These are phyloP conservation scores for Leavenworthia alabamica DNA, from an alignment of 345 rosid species.

Conservation along the genomic window DNA sequence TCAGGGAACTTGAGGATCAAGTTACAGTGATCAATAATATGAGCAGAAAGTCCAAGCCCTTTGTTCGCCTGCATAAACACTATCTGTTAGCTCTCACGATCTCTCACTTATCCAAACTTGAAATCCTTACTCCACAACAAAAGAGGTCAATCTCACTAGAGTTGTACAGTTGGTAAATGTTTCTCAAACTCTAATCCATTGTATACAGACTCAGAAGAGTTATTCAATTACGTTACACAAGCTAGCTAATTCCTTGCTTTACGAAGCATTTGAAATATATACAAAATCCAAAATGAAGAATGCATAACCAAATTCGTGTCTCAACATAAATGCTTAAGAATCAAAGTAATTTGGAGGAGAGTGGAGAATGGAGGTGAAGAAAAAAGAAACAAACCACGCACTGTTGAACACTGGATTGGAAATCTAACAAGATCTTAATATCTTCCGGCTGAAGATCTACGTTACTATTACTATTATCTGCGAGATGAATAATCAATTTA, in stretches of 20 bases:
- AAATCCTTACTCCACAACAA: not conserved
- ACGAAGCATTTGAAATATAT: not conserved
- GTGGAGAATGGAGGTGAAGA: not conserved
- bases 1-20: constrained; percentile 77
- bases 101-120: not conserved
- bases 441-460: constrained; percentile 38
- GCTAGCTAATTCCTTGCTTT: not conserved
- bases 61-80: constrained; percentile 53
- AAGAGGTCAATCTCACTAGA: not conserved
- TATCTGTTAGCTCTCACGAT: constrained; percentile 2
- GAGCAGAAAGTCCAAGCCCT: constrained; percentile 84
- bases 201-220: not conserved
- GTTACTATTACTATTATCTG: constrained; percentile 35
- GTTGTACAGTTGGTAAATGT: not conserved
- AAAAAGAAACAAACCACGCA: constrained; percentile 64
- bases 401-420: constrained; percentile 69
- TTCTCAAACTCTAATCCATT: not conserved
- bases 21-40: constrained; percentile 67
- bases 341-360: not conserved
- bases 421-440: constrained; percentile 44
- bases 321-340: not conserved
- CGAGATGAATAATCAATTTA: not conserved
- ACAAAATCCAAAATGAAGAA: not conserved
- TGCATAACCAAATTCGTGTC: not conserved
- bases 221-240: not conserved